These are phyloP conservation scores for Elsinoe necatrix DNA, from an alignment of 2,329 filamentous ascomycete genomes.

Conservation along the genomic window DNA sequence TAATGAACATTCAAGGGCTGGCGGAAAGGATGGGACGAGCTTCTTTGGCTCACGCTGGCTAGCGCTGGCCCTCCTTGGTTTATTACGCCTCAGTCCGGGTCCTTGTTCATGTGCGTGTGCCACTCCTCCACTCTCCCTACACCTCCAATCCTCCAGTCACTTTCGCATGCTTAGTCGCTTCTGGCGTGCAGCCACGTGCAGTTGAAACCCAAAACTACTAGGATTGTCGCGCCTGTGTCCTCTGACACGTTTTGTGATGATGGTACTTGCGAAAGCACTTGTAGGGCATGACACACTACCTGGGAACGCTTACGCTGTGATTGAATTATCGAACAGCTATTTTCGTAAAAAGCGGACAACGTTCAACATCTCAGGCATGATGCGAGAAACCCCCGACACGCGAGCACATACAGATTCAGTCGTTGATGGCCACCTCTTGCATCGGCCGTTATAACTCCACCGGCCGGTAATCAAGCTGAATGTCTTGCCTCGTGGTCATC, in stretches of 20 bases:
- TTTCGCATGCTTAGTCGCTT: background rate
- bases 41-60: background rate
- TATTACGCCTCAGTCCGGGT: constrained; percentile 5
- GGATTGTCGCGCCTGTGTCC: background rate
- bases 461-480: constrained; percentile 1
- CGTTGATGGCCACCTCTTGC: constrained; percentile 7
- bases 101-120: constrained; percentile 8
- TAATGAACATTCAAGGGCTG: constrained; percentile 2
- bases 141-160: constrained; percentile 4
- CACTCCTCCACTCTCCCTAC: background rate
- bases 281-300: background rate
- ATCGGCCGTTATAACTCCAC: constrained; percentile 3
- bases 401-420: background rate
- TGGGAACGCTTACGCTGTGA: background rate
- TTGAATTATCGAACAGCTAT: background rate
- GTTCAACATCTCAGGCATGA: background rate
- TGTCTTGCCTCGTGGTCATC: constrained; percentile 6
- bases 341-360: background rate
- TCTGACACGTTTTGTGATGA: background rate
- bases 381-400: constrained; percentile 9
- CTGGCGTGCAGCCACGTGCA: constrained; percentile 12
- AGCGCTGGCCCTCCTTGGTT: background rate
- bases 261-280: background rate
- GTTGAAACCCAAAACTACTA: background rate
- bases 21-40: background rate